These are phyloP conservation scores for Thyridium curvatum DNA, from an alignment of 2,329 filamentous ascomycete genomes.

Conservation along the genomic window DNA sequence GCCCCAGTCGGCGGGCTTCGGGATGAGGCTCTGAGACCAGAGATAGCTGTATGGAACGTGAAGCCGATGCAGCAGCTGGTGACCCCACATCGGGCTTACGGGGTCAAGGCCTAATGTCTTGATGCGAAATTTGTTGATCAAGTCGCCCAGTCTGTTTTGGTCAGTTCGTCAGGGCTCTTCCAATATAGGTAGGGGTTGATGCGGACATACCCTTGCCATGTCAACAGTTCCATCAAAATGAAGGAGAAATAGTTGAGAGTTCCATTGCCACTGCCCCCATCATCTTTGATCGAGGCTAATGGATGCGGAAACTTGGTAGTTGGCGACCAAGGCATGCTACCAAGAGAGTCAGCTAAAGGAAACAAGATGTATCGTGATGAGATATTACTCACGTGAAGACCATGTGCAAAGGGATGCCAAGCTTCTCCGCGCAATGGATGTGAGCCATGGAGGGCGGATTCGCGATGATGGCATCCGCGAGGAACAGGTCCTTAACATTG, in stretches of 20 bases:
- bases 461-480: slow-evolving; percentile 76
- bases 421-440: slow-evolving; percentile 67
- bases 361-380: too few relatives aligned
- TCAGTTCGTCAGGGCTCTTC: too few relatives aligned
- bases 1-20: slow-evolving; percentile 77
- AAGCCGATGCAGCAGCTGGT: slow-evolving; percentile 69
- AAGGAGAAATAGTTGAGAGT: slow-evolving; percentile 70
- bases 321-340: slow-evolving; percentile 91
- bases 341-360: too few relatives aligned
- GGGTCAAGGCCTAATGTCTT: slow-evolving; percentile 69
- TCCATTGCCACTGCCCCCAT: slow-evolving; percentile 71
- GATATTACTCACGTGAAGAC: slow-evolving; percentile 80
- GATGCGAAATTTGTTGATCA: slow-evolving; percentile 83
- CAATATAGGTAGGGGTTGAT: too few relatives aligned
- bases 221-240: slow-evolving; percentile 81
- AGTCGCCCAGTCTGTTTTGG: slow-evolving; percentile 56
- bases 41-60: slow-evolving; percentile 84
- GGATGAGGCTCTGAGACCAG: slow-evolving; percentile 52
- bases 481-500: slow-evolving; percentile 50
- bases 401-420: slow-evolving; percentile 70
- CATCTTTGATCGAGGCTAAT: slow-evolving; percentile 69
- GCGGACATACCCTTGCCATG: slow-evolving; percentile 72
- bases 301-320: slow-evolving; percentile 83
- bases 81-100: slow-evolving; percentile 75
- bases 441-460: slow-evolving; percentile 75